Evolutionary conservation across 2,329 filamentous ascomycete species (phyloP), one percentile per base, ranked within the genome.

Genomic region (Penicillium sp.): DNA sequence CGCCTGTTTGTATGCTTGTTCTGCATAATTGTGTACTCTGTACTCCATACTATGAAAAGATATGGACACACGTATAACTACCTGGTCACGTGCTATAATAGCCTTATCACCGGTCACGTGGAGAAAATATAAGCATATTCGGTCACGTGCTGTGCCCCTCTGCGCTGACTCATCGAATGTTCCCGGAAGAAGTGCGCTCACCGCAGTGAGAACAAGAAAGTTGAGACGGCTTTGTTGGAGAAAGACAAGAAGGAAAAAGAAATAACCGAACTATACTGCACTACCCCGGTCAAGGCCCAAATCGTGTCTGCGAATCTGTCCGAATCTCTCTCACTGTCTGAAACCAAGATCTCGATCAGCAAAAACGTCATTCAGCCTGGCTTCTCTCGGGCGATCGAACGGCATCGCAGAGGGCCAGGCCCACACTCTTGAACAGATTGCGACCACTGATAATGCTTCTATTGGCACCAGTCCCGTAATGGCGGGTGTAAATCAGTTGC

Each of bases 401-500:
- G 69, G 65, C 65, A 71, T 72, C 61, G 70, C 69, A 72, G 72
- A 70, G 65, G 67, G 64, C 59, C 67, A 63, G 60, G 57, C 66
- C 59, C 68, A 68, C 62, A 62, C 60, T 61, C 59, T 69, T 52
- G 62, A 67, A 54, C 60, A 57, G 37, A 67, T 55, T 46, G 60
- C 59, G 54, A 61, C 58, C 53, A 63, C 50, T 52, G 57, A 73
- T 68, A 73, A 74, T 74, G 70, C 69, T 66, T 66, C 67, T 65
- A 69, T 61, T 62, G 71, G 60, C 58, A 68, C 68, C 53, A 69
- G 67, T 58, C 72, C 72, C 61, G 68, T 73, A 65, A 74, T 72
- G 71, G 65, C 66, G 67, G 67, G 70, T 63, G 62, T 65, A 40
- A 69, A 67, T 59, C 67, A 70, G 65, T 58, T 67, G 45, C 60